phyloP scores from a whole-genome alignment of 257 asterid species.

The Jacaranda mimosifolia region DNA sequence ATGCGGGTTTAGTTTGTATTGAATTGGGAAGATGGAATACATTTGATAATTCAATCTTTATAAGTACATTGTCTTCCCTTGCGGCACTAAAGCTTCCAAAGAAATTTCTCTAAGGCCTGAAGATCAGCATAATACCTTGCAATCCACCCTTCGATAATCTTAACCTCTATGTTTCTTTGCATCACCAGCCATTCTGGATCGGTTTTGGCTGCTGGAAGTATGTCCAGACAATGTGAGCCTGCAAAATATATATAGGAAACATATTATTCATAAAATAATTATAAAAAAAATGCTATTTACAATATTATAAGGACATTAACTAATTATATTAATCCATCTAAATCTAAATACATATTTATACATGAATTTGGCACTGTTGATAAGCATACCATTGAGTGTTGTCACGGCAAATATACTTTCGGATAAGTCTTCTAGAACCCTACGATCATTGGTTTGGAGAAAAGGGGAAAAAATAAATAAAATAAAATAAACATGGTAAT shows the following conservation, averaged over 20 bases:
- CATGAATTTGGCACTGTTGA: too few species aligned
- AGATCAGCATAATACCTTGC: conserved; percentile 41
- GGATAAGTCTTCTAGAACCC: conserved; percentile 61
- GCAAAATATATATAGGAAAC: background rate
- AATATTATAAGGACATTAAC: too few species aligned
- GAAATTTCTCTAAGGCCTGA: background rate
- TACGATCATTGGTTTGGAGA: background rate
- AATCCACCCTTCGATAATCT: conserved; percentile 42
- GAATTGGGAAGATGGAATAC: background rate
- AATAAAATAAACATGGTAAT: background rate
- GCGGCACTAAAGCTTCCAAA: background rate
- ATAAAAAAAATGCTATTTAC: too few species aligned
- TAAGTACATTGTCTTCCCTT: background rate
- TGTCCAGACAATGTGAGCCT: conserved; percentile 81
- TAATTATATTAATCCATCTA: too few species aligned
- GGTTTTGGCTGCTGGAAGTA: conserved; percentile 35
- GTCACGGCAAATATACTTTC: conserved; percentile 51
- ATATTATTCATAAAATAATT: too few species aligned
- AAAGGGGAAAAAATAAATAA: background rate
- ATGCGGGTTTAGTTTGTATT: too few species aligned
- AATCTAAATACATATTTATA: too few species aligned
- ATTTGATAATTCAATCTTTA: background rate
- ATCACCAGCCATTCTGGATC: conserved; percentile 73
- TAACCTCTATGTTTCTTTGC: conserved; percentile 56
- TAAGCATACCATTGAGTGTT: too few species aligned